Evolutionary conservation across 257 asterid species (phyloP).

Genomic region (Rehmannia glutinosa): DNA sequence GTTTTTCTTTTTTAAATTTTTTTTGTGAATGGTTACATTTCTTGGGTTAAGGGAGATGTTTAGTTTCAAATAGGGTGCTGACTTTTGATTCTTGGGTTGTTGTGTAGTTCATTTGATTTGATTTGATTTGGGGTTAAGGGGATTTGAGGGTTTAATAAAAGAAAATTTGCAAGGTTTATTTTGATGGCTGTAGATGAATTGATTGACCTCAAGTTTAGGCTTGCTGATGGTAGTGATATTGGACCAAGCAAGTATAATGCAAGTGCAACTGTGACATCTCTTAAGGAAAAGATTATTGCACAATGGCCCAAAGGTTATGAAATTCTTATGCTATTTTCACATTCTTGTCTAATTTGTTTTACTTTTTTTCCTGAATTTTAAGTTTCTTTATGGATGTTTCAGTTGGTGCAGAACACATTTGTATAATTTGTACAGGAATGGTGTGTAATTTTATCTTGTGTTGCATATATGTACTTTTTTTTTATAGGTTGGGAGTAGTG

Average conservation of each 20-base stretch:
- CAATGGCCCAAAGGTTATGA: constrained; percentile 94
- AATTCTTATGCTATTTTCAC: not conserved
- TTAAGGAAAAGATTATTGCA: constrained; percentile 81
- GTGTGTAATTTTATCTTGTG: not conserved
- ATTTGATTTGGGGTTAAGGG: constrained; percentile 25
- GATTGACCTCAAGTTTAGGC: constrained; percentile 87
- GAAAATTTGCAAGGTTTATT: constrained; percentile 31
- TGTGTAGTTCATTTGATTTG: constrained; percentile 9
- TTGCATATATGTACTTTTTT: not conserved
- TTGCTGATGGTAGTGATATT: constrained; percentile 92
- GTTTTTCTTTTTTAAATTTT: too few relatives aligned
- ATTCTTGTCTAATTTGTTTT: not conserved
- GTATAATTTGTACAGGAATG: too few relatives aligned
- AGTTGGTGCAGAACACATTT: too few relatives aligned
- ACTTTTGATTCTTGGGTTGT: not conserved
- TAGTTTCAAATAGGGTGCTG: not conserved
- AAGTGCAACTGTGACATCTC: constrained; percentile 63
- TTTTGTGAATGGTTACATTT: not conserved
- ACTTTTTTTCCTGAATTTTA: not conserved
- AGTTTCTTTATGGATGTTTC: too few relatives aligned
- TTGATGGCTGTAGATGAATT: constrained; percentile 82
- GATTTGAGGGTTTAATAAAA: not conserved
- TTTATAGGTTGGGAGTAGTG: too few relatives aligned
- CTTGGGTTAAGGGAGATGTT: not conserved
- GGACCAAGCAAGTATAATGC: constrained; percentile 81